Percentiles rank a stretch among this genome's conserved stretches.
These are phyloP conservation scores for Neonectria hederae DNA, from an alignment of 2,329 filamentous ascomycete genomes.

Conservation along the genomic window DNA sequence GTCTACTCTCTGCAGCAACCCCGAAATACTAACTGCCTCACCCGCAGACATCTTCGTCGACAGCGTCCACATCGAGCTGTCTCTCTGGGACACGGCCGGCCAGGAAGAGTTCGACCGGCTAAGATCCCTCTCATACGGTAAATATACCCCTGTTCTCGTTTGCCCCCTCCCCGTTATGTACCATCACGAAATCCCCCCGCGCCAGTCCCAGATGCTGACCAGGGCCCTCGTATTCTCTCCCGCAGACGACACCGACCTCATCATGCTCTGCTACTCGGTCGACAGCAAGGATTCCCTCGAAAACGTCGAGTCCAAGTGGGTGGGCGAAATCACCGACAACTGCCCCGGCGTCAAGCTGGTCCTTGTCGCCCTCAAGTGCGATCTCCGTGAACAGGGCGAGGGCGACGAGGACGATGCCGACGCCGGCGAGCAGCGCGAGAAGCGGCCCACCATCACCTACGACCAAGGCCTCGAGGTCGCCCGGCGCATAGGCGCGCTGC, in stretches of 20 bases:
- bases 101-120: constrained; percentile 99
- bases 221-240: constrained; percentile 1
- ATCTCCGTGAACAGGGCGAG: constrained; percentile 80
- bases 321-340: constrained; percentile 97
- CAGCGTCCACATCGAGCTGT: constrained; percentile 94
- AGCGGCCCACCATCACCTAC: constrained; percentile 84
- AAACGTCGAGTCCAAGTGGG: constrained; percentile 99
- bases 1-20: neutral
- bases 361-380: constrained; percentile 95
- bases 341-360: constrained; percentile 96
- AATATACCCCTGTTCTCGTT: constrained; percentile 4
- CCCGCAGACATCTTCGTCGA: constrained; percentile 93
- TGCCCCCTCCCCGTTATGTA: neutral
- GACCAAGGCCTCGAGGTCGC: constrained; percentile 92
- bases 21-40: constrained; percentile 17
- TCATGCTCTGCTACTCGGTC: constrained; percentile 98
- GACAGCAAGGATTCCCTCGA: constrained; percentile 96
- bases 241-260: constrained; percentile 86
- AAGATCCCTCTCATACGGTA: constrained; percentile 92
- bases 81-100: constrained; percentile 97
- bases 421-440: constrained; percentile 58
- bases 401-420: constrained; percentile 74
- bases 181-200: neutral
- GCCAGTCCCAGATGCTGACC: constrained; percentile 8
- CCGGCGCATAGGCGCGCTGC: constrained; percentile 87